phyloP scores from a whole-genome alignment of 495 filamentous ascomycete species.

The Hypoxylon lienhwacheense region DNA sequence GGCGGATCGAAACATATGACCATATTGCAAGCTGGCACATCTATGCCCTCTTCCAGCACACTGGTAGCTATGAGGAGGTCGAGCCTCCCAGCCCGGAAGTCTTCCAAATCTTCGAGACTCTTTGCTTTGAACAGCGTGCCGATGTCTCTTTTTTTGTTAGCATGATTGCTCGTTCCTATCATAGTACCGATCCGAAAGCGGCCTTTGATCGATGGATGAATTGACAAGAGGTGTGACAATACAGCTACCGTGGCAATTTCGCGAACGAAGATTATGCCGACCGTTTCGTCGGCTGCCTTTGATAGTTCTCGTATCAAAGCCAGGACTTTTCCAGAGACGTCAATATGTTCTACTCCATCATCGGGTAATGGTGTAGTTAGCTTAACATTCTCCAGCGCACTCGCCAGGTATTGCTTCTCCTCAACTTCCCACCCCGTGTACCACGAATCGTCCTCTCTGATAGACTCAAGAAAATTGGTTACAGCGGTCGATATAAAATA shows the following conservation, averaged over 20 bases:
- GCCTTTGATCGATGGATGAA: constrained; percentile 59
- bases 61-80: constrained; percentile 84
- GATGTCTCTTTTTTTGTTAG: constrained; percentile 54
- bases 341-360: constrained; percentile 19
- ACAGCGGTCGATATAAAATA: constrained; percentile 67
- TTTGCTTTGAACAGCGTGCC: constrained; percentile 61
- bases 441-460: constrained; percentile 36
- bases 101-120: constrained; percentile 61
- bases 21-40: constrained; percentile 80
- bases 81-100: constrained; percentile 67
- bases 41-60: constrained; percentile 91
- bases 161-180: constrained; percentile 67
- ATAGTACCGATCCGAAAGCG: constrained; percentile 65
- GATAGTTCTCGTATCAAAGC: constrained; percentile 58
- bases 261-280: constrained; percentile 77
- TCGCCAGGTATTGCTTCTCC: constrained; percentile 65
- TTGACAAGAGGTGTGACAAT: constrained; percentile 64
- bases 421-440: constrained; percentile 48
- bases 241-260: constrained; percentile 71
- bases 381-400: constrained; percentile 52
- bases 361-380: constrained; percentile 34
- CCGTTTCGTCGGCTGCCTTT: constrained; percentile 51
- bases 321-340: constrained; percentile 57
- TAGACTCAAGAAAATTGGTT: constrained; percentile 45
- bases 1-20: constrained; percentile 86